These are phyloP conservation scores for Chlamydomonas schloesseri DNA, from an alignment of 139 green algal genomes.

Conservation along the genomic window DNA sequence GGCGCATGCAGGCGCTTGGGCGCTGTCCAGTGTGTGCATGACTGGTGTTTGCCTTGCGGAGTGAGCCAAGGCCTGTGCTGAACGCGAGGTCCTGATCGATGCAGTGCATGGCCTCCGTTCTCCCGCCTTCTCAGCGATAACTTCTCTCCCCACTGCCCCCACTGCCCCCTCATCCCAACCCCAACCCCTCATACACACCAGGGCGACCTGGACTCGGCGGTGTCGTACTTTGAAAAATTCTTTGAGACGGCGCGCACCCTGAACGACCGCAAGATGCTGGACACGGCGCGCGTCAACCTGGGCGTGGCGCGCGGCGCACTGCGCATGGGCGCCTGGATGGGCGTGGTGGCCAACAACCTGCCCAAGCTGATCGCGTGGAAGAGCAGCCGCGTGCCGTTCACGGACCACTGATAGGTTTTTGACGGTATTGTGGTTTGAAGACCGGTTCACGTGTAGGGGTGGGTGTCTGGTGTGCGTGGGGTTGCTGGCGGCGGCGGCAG, in stretches of 20 bases:
- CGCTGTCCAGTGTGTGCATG: no score
- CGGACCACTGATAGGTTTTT: conserved; percentile 42
- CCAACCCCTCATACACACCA: not conserved
- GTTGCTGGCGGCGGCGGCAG: no score
- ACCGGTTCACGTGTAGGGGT: no score
- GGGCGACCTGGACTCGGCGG: conserved; percentile 53
- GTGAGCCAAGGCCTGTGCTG: no score
- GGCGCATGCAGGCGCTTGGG: no score
- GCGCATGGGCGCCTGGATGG: conserved; percentile 63
- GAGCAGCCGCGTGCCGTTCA: conserved; percentile 52
- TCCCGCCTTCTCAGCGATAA: no score
- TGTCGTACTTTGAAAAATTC: conserved; percentile 84
- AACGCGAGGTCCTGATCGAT: no score
- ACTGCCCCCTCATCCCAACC: not conserved
- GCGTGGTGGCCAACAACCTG: conserved; percentile 60
- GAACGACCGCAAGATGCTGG: conserved; percentile 66
- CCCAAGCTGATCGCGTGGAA: conserved; percentile 69
- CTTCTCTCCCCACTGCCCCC: no score
- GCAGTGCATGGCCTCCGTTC: no score
- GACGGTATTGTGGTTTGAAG: no score
- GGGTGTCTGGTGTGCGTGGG: no score
- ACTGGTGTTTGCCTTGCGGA: no score
- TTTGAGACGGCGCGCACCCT: conserved; percentile 78
- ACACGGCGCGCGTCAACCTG: conserved; percentile 78
- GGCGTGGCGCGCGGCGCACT: conserved; percentile 68